These are phyloP conservation scores for Prunus kanzakura DNA, from an alignment of 306 rosid species.

Conservation along the genomic window DNA sequence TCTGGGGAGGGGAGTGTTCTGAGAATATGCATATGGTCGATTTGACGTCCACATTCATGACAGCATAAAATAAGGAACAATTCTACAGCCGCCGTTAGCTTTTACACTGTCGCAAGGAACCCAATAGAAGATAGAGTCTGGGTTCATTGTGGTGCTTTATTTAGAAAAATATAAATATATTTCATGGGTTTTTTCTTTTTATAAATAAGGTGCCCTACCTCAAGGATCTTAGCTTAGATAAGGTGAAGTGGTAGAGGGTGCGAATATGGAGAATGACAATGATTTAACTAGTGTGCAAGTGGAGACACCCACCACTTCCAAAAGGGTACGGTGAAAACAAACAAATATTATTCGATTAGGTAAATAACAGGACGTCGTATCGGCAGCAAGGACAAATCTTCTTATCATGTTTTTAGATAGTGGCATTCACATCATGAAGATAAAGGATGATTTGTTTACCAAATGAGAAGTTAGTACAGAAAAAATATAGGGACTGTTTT, in stretches of 20 bases:
- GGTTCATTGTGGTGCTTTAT: not conserved
- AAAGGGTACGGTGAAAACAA: not conserved
- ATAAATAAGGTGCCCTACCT: not conserved
- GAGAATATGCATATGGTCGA: not conserved
- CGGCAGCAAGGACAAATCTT: not conserved
- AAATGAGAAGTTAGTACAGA: too few species aligned
- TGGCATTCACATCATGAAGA: not conserved
- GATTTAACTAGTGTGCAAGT: not conserved
- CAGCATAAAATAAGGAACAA: not conserved
- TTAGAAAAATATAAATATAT: not conserved
- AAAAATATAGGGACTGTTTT: too few species aligned
- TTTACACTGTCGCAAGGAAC: not conserved
- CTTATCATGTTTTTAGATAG: not conserved
- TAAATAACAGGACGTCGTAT: not conserved
- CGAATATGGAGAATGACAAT: not conserved
- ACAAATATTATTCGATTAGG: not conserved
- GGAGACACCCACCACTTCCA: not conserved
- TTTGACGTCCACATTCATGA: conserved; percentile 17
- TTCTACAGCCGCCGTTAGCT: not conserved
- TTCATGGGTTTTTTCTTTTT: not conserved
- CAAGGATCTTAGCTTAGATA: not conserved
- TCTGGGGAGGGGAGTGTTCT: not conserved
- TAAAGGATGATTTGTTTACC: too few species aligned
- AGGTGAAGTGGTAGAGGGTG: not conserved
- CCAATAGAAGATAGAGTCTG: conserved; percentile 14